Conservation (phyloP, 441 rosid genomes). For the Eruca vesicaria region DNA sequence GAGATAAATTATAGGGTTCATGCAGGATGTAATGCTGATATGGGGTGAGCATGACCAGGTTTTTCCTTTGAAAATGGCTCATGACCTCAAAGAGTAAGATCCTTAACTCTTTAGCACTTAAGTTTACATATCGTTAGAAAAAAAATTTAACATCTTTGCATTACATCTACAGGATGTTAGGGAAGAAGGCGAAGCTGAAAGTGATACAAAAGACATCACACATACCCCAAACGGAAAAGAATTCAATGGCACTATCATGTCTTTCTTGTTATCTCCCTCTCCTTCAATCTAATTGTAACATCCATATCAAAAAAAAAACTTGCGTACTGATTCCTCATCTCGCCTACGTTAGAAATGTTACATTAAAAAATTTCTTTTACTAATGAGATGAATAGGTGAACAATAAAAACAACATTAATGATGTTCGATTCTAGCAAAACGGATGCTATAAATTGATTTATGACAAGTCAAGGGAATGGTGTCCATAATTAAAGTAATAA, state of each 20-base stretch:
- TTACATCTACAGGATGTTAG: conserved; percentile 46
- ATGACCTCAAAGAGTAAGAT: conserved; percentile 55
- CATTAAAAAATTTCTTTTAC: not conserved
- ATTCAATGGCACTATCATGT: conserved; percentile 44
- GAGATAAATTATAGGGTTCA: not conserved
- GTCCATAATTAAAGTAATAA: not conserved
- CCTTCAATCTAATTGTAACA: conserved; percentile 5
- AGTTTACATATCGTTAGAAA: not conserved
- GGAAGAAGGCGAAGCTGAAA: conserved; percentile 56
- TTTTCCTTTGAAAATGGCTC: conserved; percentile 70
- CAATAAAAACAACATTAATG: not conserved
- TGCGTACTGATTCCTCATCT: not conserved
- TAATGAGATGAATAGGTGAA: not conserved
- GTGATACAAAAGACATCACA: conserved; percentile 56
- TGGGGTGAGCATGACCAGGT: conserved; percentile 78
- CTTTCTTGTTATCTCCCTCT: conserved; percentile 38
- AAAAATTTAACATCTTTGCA: not conserved
- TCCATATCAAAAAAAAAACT: not conserved
- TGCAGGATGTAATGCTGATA: conserved; percentile 50
- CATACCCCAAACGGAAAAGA: conserved; percentile 57
- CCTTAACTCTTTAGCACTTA: not conserved
- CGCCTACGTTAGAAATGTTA: not conserved
- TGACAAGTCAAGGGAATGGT: not conserved
- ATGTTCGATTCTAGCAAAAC: not conserved
- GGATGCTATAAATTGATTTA: not conserved